These are phyloP conservation scores for Colletotrichum agaves DNA, from an alignment of 2,329 filamentous ascomycete species.

Conservation along the genomic window DNA sequence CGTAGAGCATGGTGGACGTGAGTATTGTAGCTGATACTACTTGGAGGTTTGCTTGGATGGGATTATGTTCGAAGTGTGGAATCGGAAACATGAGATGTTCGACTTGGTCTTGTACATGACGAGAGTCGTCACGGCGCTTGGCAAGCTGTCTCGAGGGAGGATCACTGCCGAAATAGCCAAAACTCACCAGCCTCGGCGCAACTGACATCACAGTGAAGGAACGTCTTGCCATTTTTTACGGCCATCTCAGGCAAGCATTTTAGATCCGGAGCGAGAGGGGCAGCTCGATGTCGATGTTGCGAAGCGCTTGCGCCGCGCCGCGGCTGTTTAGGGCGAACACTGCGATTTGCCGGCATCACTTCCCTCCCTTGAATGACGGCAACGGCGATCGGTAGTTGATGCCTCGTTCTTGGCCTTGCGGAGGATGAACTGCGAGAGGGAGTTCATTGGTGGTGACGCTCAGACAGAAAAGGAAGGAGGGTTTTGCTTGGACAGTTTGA, in stretches of 20 bases:
- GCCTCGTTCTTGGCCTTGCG: background rate
- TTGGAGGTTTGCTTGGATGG: background rate
- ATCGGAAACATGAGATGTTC: background rate
- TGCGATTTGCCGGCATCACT: conserved; percentile 4
- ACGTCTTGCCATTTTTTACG: background rate
- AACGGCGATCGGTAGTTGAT: conserved; percentile 10
- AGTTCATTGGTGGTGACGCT: background rate
- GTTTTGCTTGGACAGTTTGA: background rate
- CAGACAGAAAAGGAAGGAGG: background rate
- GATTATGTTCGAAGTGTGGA: background rate
- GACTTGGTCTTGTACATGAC: background rate
- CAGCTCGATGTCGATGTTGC: background rate
- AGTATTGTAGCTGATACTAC: background rate
- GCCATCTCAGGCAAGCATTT: background rate
- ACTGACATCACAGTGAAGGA: background rate
- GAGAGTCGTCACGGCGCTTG: background rate
- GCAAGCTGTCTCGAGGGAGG: background rate
- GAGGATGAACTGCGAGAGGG: background rate
- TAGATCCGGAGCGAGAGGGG: background rate
- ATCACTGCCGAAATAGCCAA: conserved; percentile 8
- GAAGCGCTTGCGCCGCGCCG: background rate
- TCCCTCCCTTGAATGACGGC: conserved; percentile 5
- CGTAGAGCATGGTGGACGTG: background rate
- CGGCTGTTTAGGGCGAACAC: conserved; percentile 10
- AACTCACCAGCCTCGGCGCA: background rate